A percentile compares a stretch with the other conserved stretches of the same genome.
Conservation (phyloP, 2,329 filamentous ascomycete genomes). For the Claviceps africana region DNA sequence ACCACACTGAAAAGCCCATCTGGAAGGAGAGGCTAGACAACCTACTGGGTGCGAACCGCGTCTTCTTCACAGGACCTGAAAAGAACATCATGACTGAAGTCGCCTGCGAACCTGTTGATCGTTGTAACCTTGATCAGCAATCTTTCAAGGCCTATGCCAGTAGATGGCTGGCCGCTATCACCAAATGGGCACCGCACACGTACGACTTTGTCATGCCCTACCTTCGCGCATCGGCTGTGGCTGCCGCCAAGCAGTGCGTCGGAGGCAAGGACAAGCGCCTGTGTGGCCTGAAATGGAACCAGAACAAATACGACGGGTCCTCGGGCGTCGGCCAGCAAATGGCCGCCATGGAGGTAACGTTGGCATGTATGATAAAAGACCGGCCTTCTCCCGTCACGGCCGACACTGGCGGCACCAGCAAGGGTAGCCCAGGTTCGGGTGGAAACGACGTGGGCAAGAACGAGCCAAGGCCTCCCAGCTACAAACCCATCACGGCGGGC, state of each 20-base stretch:
- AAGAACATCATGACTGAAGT: slow-evolving; percentile 48
- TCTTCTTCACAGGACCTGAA: slow-evolving; percentile 41
- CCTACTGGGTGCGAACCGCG: slow-evolving; percentile 36
- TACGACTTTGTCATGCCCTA: slow-evolving; percentile 36
- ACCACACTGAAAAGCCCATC: slow-evolving; percentile 35
- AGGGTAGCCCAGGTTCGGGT: slow-evolving; percentile 31
- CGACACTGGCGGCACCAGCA: slow-evolving; percentile 43
- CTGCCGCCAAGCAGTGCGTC: slow-evolving; percentile 42
- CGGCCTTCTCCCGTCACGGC: slow-evolving; percentile 30
- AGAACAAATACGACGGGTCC: slow-evolving; percentile 41
- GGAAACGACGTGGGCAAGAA: slow-evolving; percentile 31
- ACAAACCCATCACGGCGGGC: slow-evolving; percentile 29
- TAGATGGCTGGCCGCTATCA: slow-evolving; percentile 47
- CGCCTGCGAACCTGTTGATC: slow-evolving; percentile 46
- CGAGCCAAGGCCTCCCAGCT: slow-evolving; percentile 13
- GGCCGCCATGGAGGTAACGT: slow-evolving; percentile 50
- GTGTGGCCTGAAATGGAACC: slow-evolving; percentile 48
- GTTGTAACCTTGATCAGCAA: slow-evolving; percentile 48
- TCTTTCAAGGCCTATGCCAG: slow-evolving; percentile 51
- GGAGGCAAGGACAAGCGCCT: slow-evolving; percentile 42
- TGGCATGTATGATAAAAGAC: slow-evolving; percentile 42
- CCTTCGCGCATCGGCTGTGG: slow-evolving; percentile 39
- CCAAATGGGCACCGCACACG: slow-evolving; percentile 50
- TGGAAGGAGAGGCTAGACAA: slow-evolving; percentile 47
- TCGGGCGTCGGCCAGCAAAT: slow-evolving; percentile 58